Evolutionary conservation across 1,284 basidiomycete species (phyloP), one percentile per base, ranked within the genome.

Genomic region (Amylostereum areolatum): DNA sequence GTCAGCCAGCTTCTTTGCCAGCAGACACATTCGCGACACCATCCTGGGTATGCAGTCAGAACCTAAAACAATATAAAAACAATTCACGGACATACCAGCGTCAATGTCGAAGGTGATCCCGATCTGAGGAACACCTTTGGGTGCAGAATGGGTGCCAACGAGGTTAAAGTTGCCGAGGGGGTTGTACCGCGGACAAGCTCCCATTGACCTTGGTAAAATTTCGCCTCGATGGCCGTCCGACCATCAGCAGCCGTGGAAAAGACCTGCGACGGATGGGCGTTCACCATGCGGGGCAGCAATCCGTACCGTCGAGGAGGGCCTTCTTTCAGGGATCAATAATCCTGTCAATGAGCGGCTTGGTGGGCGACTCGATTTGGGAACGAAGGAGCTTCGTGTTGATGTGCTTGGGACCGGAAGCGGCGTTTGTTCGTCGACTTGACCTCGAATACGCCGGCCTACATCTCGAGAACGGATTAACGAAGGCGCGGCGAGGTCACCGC

Each of bases 91-190:
- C 78, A 45, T 61, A 84, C 92, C 93, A 61, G 94, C 94, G 68
- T 98, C 95, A 57, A 98, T 97, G 72, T 98, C 96, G 66, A 98
- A 98, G 53, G 93, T 97, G 69, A 98, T 97, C 70, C 97, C 93
- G 60, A 99, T 94, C 72, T 99, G 96, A 59, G 96, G 95, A 53
- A 98, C 88, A 71, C 96, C 96, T 77, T 97, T 97, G 57, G 95
- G 92, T 11, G 95, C 96, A 37, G 96, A 96, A 40, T 96, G 96
- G 56, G 99, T 94, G 51, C 96, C 95, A 54, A 93, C 90, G 54
- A 99, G 88, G 77, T 97, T 95, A 85, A 99, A 99, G 78, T 97
- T 97, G 57, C 96, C 97, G 57, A 99, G 87, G n/a, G 98, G 73
- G 76, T 98, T 98, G 87, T 99, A 77, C 98, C 95, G 49, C 89